These are phyloP conservation scores for Colletotrichum lentis DNA, from an alignment of 2,329 filamentous ascomycete genomes.

Conservation along the genomic window DNA sequence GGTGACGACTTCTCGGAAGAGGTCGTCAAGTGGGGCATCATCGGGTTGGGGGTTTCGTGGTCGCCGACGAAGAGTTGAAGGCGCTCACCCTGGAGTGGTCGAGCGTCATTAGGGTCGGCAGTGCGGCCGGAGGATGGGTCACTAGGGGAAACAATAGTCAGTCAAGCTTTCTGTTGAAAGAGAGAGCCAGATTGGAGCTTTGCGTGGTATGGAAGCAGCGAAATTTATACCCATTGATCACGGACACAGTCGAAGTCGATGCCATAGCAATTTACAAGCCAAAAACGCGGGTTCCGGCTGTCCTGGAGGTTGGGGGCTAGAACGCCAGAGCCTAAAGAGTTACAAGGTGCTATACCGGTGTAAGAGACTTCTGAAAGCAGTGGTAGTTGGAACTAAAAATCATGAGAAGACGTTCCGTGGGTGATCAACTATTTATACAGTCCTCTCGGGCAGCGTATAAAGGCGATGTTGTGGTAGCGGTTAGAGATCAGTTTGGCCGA, in stretches of 20 bases:
- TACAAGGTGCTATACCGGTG: accelerated
- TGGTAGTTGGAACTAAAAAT: too few relatives aligned
- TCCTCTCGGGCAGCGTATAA: too few relatives aligned
- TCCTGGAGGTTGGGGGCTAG: neutral
- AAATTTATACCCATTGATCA: neutral
- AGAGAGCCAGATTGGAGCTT: too few relatives aligned
- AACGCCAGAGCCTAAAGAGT: too few relatives aligned
- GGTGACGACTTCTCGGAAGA: neutral
- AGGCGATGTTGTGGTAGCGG: too few relatives aligned
- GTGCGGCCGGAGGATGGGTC: neutral
- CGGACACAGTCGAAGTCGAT: neutral
- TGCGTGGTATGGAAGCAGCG: too few relatives aligned
- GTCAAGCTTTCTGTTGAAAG: neutral
- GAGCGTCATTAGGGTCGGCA: neutral
- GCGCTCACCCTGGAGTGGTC: neutral
- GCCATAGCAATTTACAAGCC: neutral
- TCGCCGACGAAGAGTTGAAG: neutral
- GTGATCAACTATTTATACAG: too few relatives aligned
- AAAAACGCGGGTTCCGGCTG: neutral
- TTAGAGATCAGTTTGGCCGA: too few relatives aligned
- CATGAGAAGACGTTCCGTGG: too few relatives aligned
- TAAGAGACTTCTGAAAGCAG: too few relatives aligned
- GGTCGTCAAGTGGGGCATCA: neutral
- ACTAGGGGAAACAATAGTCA: neutral
- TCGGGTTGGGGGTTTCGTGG: neutral